These are phyloP conservation scores for Pseudogymnoascus sp. DNA, from an alignment of 2,329 filamentous ascomycete genomes.

Conservation along the genomic window DNA sequence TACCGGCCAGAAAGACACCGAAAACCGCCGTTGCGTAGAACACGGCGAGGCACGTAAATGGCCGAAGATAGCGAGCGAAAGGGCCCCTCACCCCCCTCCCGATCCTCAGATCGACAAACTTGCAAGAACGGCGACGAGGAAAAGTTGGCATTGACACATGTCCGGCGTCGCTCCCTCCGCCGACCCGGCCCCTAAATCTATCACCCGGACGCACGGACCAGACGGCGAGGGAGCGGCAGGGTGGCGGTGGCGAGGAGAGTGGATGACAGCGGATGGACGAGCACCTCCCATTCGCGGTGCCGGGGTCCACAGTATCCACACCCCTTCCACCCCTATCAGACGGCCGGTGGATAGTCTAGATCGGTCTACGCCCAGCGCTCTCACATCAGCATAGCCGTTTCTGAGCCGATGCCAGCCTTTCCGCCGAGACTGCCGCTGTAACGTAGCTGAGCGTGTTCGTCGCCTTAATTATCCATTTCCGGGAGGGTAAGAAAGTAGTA, in stretches of 20 bases:
- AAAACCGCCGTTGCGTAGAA: no score
- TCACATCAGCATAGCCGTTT: not conserved
- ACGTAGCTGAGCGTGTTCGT: not conserved
- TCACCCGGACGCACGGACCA: not conserved
- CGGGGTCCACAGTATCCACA: not conserved
- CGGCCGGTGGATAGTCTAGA: not conserved
- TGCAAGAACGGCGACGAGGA: not conserved
- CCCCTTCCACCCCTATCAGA: not conserved
- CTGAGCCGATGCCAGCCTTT: not conserved
- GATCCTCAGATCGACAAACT: not conserved
- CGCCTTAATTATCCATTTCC: not conserved
- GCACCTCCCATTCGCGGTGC: not conserved
- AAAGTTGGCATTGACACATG: not conserved
- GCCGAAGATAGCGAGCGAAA: no score
- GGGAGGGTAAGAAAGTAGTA: no score
- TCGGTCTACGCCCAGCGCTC: not conserved
- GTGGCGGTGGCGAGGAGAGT: not conserved
- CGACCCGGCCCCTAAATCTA: not conserved
- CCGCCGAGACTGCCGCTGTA: not conserved
- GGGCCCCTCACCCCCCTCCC: no score
- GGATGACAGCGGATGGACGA: not conserved
- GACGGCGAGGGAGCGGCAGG: not conserved
- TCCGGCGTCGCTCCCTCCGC: not conserved
- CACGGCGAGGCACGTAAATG: no score
- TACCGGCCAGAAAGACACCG: no score